Percentiles rank a stretch among this genome's conserved stretches.
These are phyloP conservation scores for Talaromyces sp. DNA, from an alignment of 2,329 filamentous ascomycete genomes.

Conservation along the genomic window DNA sequence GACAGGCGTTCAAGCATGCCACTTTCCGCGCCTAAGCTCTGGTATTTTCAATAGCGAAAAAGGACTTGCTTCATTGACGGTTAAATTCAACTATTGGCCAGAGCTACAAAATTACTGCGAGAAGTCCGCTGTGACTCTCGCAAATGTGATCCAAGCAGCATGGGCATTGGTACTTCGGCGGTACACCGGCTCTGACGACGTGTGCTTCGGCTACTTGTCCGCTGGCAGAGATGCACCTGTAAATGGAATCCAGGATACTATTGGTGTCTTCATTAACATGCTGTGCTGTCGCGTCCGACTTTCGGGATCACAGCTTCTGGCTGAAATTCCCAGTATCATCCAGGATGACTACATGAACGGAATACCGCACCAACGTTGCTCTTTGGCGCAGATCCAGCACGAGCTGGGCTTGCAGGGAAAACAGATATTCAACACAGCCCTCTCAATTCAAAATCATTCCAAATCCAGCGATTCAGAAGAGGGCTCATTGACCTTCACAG, in stretches of 20 bases:
- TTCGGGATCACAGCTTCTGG: constrained; percentile 27
- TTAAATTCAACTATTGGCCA: constrained; percentile 24
- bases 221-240: constrained; percentile 42
- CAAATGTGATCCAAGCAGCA: constrained; percentile 30
- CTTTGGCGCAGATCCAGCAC: constrained; percentile 44
- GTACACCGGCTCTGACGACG: constrained; percentile 28
- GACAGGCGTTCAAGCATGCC: constrained; percentile 25
- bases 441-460: constrained; percentile 35
- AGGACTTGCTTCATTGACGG: constrained; percentile 20
- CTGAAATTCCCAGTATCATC: constrained; percentile 37
- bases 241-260: constrained; percentile 39
- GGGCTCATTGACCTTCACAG: constrained; percentile 24
- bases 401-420: constrained; percentile 30
- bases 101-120: constrained; percentile 29
- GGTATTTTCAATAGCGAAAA: constrained; percentile 11
- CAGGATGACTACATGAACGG: constrained; percentile 43
- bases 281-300: constrained; percentile 45
- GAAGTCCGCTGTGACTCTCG: constrained; percentile 24
- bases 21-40: constrained; percentile 17
- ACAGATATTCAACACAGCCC: constrained; percentile 36
- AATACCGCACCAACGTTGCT: constrained; percentile 46
- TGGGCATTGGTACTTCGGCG: constrained; percentile 34
- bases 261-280: constrained; percentile 51
- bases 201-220: constrained; percentile 37
- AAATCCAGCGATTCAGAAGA: constrained; percentile 18